phyloP scores from a whole-genome alignment of 805 yeast genomes.

The Candida cerambycidarum region DNA sequence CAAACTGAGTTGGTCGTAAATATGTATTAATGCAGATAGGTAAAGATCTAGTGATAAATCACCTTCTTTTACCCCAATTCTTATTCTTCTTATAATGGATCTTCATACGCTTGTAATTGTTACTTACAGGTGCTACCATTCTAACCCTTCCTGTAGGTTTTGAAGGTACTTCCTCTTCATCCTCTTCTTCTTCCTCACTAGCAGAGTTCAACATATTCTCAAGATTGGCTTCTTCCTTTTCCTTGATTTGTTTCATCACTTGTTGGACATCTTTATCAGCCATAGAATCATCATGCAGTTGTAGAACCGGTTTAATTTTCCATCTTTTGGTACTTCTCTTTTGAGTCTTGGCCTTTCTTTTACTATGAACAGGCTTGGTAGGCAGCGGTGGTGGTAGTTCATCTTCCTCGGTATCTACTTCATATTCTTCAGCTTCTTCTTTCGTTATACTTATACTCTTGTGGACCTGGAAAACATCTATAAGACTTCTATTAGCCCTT shows the following conservation, averaged over 20 bases:
- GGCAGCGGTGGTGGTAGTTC: constrained; percentile 8
- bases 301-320: constrained; percentile 44
- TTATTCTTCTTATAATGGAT: constrained; percentile 41
- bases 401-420: constrained; percentile 11
- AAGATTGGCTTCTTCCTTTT: constrained; percentile 21
- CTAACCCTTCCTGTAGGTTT: constrained; percentile 10
- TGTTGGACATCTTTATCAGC: constrained; percentile 43
- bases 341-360: constrained; percentile 40
- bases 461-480: constrained; percentile 49
- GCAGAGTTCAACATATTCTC: constrained; percentile 22
- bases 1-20: constrained; percentile 24
- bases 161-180: constrained; percentile 15
- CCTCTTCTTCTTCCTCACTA: constrained; percentile 14
- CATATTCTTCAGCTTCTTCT: constrained; percentile 16
- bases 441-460: constrained; percentile 25
- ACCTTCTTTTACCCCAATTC: constrained; percentile 27
- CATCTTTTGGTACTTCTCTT: constrained; percentile 54
- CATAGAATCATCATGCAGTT: constrained; percentile 26
- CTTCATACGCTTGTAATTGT: constrained; percentile 54
- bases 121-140: constrained; percentile 37
- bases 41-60: constrained; percentile 2
- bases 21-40: no score
- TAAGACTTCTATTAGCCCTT: constrained; percentile 24
- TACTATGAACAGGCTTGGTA: constrained; percentile 2
- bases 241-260: constrained; percentile 36